Evolutionary conservation across 73 alveolate species (phyloP), one percentile per base, ranked within the genome.

Genomic region (Paramecium sexaurelia): DNA sequence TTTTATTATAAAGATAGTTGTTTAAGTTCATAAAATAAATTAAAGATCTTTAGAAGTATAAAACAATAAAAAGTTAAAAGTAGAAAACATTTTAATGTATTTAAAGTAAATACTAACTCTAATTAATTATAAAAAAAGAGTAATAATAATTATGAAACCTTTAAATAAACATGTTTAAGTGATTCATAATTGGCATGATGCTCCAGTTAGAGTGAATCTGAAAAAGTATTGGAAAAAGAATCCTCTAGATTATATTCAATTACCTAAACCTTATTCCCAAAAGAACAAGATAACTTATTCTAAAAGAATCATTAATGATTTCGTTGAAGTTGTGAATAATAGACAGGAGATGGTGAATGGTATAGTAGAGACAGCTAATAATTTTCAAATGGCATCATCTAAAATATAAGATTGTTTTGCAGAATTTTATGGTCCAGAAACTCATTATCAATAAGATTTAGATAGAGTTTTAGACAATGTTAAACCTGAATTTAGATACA

Each of bases 141-240:
- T 51, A 13, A 17, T 51, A 51, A 51, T 17, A 51, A 17, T 51
- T 51, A 51, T 51, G 67, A 51, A 51, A 51, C 67, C 83, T 32
- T 61, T 61, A 61, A 61, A 61, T 61, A 61, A 61, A 32, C 37
- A 61, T 61, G 83, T 61, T 3, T 32, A 61, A 61, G 83, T 61
- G 11, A 61, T 61, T 61, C 83, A 61, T 13, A 61, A 61, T 61
- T 61, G 83, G 83, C 83, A 61, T 61, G 86, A 71, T 71, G 32
- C 32, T 27, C 86, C 86, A 15, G 86, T 71, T 19, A 71, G 86
- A 71, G 86, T 71, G 29, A 71, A 71, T 36, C 17, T 71, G 6
- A 71, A 71, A 71, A 71, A 71, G 20, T 71, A 71, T 71, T 71
- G 56, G 56, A 71, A 71, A 37, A 71, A 71, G 86, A 37, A 71